These are phyloP conservation scores for Talaromyces liani DNA, from an alignment of 495 filamentous ascomycete species.

Conservation along the genomic window DNA sequence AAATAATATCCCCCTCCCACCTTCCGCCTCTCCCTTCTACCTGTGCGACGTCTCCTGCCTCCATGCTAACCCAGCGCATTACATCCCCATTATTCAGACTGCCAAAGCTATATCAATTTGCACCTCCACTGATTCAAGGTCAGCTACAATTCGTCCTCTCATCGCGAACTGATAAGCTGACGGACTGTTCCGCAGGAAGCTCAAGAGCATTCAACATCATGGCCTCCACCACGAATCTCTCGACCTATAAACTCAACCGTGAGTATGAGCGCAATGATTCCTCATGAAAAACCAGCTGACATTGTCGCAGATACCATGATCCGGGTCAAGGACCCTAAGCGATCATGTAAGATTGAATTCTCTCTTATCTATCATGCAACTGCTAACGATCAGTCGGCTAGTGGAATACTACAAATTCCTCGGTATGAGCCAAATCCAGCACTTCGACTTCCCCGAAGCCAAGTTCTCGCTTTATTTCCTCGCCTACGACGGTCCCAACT, in stretches of 20 bases:
- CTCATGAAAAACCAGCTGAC: neutral
- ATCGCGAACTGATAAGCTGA: neutral
- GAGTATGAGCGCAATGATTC: constrained; percentile 18
- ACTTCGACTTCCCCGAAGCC: constrained; percentile 64
- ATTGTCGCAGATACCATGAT: constrained; percentile 54
- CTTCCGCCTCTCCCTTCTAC: neutral
- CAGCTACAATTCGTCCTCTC: neutral
- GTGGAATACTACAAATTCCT: constrained; percentile 95
- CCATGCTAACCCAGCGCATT: neutral
- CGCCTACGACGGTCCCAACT: constrained; percentile 58
- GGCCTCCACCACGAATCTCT: constrained; percentile 61
- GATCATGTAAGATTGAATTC: constrained; percentile 45
- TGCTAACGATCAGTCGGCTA: constrained; percentile 12
- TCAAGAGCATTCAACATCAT: constrained; percentile 49
- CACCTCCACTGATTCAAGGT: constrained; percentile 1
- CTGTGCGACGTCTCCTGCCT: neutral
- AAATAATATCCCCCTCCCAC: neutral
- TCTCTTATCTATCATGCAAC: neutral
- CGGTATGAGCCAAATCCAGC: constrained; percentile 76
- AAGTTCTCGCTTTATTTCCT: constrained; percentile 73
- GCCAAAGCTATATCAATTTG: neutral
- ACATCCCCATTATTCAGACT: neutral
- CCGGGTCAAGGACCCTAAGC: constrained; percentile 88
- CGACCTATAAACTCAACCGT: constrained; percentile 87
- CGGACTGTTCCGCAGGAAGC: constrained; percentile 12